These are phyloP conservation scores for Nothopassalora personata DNA, from an alignment of 2,329 filamentous ascomycete species.

Conservation along the genomic window DNA sequence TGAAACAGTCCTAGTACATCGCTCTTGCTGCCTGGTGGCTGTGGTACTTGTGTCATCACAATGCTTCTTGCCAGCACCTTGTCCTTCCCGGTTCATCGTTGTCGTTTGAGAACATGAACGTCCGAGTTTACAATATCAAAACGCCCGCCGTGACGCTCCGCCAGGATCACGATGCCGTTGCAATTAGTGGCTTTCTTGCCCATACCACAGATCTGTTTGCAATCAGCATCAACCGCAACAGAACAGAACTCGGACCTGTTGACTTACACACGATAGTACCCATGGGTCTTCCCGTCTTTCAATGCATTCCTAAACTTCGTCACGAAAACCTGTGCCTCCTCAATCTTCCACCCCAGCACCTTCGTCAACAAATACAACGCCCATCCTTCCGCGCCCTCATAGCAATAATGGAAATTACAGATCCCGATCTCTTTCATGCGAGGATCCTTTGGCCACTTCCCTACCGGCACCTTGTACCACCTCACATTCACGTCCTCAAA, in stretches of 20 bases:
- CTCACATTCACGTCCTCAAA: conserved; percentile 32
- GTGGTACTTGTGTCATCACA: neutral
- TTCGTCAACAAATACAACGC: conserved; percentile 3
- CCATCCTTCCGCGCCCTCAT: conserved; percentile 17
- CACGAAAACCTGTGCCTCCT: neutral
- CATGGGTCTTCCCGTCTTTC: conserved; percentile 1
- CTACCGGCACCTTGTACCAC: conserved; percentile 24
- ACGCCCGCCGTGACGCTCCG: no score
- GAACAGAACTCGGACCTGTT: neutral
- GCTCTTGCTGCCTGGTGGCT: neutral
- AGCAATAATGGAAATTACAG: conserved; percentile 12
- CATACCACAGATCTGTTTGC: neutral
- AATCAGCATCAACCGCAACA: neutral
- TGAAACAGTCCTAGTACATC: neutral
- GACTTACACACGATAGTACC: conserved; percentile 3
- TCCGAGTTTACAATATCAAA: no score
- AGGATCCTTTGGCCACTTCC: conserved; percentile 1
- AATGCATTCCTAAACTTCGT: conserved; percentile 3
- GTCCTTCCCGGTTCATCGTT: no score
- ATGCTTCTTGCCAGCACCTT: neutral
- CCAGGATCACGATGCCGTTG: neutral
- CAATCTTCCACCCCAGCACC: conserved; percentile 2
- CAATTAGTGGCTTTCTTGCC: neutral
- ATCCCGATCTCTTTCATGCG: conserved; percentile 3
- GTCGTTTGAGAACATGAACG: no score